A percentile compares a stretch with the other conserved stretches of the same genome.
Evolutionary conservation across 1,284 basidiomycete species (phyloP).

Genomic region (Athelia psychrophila): DNA sequence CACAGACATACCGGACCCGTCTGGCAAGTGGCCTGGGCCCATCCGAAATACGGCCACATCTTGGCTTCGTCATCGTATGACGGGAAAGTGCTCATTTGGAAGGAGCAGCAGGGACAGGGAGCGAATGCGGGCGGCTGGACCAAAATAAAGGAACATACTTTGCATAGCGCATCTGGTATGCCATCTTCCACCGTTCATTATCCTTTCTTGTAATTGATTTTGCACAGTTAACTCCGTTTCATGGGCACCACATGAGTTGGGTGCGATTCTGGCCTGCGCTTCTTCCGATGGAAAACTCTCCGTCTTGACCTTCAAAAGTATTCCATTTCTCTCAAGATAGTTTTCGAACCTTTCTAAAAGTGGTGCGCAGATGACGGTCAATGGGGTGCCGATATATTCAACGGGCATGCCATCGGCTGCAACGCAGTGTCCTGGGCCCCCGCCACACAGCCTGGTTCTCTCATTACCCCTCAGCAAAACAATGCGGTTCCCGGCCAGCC

Average conservation of each 20-base stretch:
- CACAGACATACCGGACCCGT: conserved; percentile 93
- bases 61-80: conserved; percentile 98
- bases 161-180: conserved; percentile 91
- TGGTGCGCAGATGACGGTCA: conserved; percentile 82
- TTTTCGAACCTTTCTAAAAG: not conserved
- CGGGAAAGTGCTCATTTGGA: conserved; percentile 98
- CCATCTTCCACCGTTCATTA: conserved; percentile 6
- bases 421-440: conserved; percentile 99
- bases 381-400: conserved; percentile 94
- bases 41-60: conserved; percentile 95
- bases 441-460: conserved; percentile 82
- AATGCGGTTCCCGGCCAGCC: conserved; percentile 42
- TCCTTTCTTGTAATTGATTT: not conserved
- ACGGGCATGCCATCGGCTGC: conserved; percentile 94
- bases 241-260: conserved; percentile 97
- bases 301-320: conserved; percentile 96
- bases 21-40: conserved; percentile 99
- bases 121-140: conserved; percentile 70
- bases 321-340: not conserved
- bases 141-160: conserved; percentile 94
- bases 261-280: conserved; percentile 95
- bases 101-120: conserved; percentile 71
- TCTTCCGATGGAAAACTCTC: conserved; percentile 99
- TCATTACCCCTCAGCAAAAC: conserved; percentile 61
- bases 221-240: conserved; percentile 90